Evolutionary conservation across 345 rosid genomes (phyloP).

Genomic region (Bruguiera gymnorhiza): DNA sequence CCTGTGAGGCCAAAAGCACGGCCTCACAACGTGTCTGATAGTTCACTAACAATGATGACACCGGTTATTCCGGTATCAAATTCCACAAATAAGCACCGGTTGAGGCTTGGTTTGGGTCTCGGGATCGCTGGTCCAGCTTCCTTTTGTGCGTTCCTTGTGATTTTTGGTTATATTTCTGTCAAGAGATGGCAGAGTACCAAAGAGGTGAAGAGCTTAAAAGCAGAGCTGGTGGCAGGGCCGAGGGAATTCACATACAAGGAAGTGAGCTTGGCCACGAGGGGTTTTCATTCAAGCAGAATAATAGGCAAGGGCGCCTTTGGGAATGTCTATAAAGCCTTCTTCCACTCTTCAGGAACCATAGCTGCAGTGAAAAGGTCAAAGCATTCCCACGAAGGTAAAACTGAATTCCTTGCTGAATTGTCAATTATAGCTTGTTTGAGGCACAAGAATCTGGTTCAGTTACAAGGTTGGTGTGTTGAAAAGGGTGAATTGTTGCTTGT

Average conservation of each 20-base stretch:
- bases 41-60: conserved; percentile 34
- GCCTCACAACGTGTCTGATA: conserved; percentile 77
- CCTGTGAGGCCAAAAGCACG: conserved; percentile 50
- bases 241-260: conserved; percentile 74
- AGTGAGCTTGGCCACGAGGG: conserved; percentile 65
- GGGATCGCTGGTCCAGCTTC: conserved; percentile 78
- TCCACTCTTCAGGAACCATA: conserved; percentile 47
- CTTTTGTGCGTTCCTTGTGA: conserved; percentile 55
- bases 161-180: conserved; percentile 60
- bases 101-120: conserved; percentile 58
- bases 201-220: conserved; percentile 49
- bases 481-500: conserved; percentile 82
- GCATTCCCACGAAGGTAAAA: conserved; percentile 74
- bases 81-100: conserved; percentile 36
- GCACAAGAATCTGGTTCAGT: conserved; percentile 85
- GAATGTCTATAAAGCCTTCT: conserved; percentile 74
- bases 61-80: conserved; percentile 38
- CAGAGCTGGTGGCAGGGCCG: conserved; percentile 68
- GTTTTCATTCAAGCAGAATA: conserved; percentile 78
- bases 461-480: conserved; percentile 93
- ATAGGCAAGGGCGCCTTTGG: conserved; percentile 88
- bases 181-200: conserved; percentile 56
- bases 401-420: conserved; percentile 81
- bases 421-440: conserved; percentile 85
- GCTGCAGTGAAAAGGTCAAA: conserved; percentile 88